Percentiles rank a stretch among this genome's conserved stretches.
These are phyloP conservation scores for Grosmannia serpens DNA, from an alignment of 2,329 filamentous ascomycete genomes.

Conservation along the genomic window DNA sequence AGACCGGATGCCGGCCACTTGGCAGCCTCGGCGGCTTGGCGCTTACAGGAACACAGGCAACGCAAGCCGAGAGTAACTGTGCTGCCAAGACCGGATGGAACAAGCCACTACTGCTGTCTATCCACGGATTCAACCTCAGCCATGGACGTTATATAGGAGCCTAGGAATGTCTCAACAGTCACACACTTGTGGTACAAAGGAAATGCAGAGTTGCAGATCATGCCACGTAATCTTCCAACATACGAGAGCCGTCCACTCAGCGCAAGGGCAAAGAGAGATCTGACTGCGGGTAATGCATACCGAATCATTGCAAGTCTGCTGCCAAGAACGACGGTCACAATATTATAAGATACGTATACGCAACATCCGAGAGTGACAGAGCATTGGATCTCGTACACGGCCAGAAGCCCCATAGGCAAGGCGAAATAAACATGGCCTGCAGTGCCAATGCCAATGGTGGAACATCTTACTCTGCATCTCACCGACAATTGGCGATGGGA, in stretches of 20 bases:
- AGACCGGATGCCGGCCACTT: background rate
- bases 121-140: background rate
- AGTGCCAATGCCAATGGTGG: no score
- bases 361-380: background rate
- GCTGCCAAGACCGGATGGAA: background rate
- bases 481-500: no score
- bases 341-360: background rate
- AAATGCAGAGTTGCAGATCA: background rate
- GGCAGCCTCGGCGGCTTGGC: slow-evolving; percentile 1
- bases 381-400: background rate
- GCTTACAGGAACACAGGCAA: background rate
- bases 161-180: background rate
- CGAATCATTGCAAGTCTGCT: background rate
- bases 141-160: background rate
- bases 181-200: background rate
- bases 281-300: background rate
- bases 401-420: background rate
- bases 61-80: background rate
- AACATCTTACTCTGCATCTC: no score
- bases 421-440: no score
- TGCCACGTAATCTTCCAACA: background rate
- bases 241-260: background rate
- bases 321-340: background rate
- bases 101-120: background rate
- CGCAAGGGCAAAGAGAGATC: background rate